Percentiles rank a stretch among this genome's conserved stretches.
Evolutionary conservation across 495 filamentous ascomycete species (phyloP).

Genomic region (Cladorrhinum samala): DNA sequence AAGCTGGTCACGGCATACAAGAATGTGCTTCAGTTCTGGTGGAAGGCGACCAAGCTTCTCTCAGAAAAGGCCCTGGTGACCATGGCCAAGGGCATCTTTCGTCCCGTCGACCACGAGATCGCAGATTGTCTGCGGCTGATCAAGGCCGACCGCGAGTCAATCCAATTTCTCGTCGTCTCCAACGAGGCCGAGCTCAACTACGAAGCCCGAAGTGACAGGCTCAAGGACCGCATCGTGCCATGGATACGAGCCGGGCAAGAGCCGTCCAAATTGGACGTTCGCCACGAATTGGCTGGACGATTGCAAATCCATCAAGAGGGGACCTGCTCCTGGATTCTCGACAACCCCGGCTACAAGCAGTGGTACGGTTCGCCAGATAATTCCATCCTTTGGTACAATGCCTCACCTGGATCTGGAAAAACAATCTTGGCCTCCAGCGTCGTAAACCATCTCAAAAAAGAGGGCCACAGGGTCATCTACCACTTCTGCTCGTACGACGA

Average conservation of each 20-base stretch:
- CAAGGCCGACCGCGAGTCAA: slow-evolving; percentile 8
- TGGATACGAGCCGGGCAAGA: slow-evolving; percentile 20
- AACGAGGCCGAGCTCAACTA: slow-evolving; percentile 11
- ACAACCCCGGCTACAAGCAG: slow-evolving; percentile 15
- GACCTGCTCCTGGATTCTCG: slow-evolving; percentile 29
- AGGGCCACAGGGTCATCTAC: slow-evolving; percentile 17
- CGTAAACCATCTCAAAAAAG: slow-evolving; percentile 15
- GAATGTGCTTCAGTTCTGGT: slow-evolving; percentile 12
- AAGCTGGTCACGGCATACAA: slow-evolving; percentile 10
- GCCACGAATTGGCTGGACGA: slow-evolving; percentile 15
- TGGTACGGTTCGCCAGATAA: slow-evolving; percentile 19
- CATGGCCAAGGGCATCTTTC: slow-evolving; percentile 3
- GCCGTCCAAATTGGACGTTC: slow-evolving; percentile 15
- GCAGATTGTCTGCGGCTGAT: slow-evolving; percentile 7
- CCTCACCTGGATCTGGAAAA: slow-evolving; percentile 29
- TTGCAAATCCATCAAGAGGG: slow-evolving; percentile 17
- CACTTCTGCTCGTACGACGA: slow-evolving; percentile 32
- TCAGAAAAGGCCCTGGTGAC: slow-evolving; percentile 1
- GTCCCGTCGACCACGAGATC: slow-evolving; percentile 9
- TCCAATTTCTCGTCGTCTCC: slow-evolving; percentile 1
- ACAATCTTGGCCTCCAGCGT: slow-evolving; percentile 16
- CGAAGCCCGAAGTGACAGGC: slow-evolving; percentile 9
- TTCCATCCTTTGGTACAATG: slow-evolving; percentile 26
- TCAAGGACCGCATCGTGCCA: slow-evolving; percentile 12
- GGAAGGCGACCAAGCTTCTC: slow-evolving; percentile 10